Conservation (phyloP, 176 grass and related monocot species). For the Aegilops tauschii region DNA sequence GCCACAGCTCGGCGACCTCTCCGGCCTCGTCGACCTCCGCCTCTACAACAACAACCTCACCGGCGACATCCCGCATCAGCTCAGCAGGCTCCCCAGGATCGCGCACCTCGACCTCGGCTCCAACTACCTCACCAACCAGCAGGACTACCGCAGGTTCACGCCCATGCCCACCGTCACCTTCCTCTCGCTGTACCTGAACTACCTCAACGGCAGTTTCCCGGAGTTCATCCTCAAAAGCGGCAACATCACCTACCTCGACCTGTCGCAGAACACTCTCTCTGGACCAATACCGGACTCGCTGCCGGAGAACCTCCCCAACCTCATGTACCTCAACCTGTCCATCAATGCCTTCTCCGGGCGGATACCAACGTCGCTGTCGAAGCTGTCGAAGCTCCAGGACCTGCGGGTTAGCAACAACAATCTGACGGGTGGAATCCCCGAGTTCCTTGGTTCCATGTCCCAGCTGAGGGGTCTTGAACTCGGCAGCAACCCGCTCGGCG, state of each 20-base stretch:
- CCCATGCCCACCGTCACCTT: slow-evolving; percentile 51
- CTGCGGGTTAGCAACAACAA: slow-evolving; percentile 26
- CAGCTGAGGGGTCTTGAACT: slow-evolving; percentile 51
- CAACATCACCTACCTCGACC: slow-evolving; percentile 61
- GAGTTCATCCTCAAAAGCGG: slow-evolving; percentile 27
- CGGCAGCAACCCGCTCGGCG: slow-evolving; percentile 31
- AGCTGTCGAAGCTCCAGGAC: slow-evolving; percentile 40
- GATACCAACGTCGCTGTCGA: slow-evolving; percentile 36
- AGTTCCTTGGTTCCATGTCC: slow-evolving; percentile 46
- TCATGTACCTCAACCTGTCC: slow-evolving; percentile 53
- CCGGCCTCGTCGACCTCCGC: slow-evolving; percentile 45
- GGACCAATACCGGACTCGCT: slow-evolving; percentile 37
- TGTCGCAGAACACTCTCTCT: slow-evolving; percentile 38
- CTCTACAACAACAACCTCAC: slow-evolving; percentile 62
- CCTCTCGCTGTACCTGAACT: slow-evolving; percentile 54
- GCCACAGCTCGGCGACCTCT: slow-evolving; percentile 53
- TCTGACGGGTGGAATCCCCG: slow-evolving; percentile 47
- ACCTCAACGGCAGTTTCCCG: slow-evolving; percentile 40
- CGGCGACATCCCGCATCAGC: slow-evolving; percentile 45
- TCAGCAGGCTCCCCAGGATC: slow-evolving; percentile 45
- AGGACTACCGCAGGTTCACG: slow-evolving; percentile 29
- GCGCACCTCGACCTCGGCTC: slow-evolving; percentile 38
- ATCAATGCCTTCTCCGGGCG: slow-evolving; percentile 22
- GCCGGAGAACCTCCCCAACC: slow-evolving; percentile 24
- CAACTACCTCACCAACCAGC: slow-evolving; percentile 40